Conservation (phyloP, 148 eudicot genomes). For the Heliamphora exappendiculata region DNA sequence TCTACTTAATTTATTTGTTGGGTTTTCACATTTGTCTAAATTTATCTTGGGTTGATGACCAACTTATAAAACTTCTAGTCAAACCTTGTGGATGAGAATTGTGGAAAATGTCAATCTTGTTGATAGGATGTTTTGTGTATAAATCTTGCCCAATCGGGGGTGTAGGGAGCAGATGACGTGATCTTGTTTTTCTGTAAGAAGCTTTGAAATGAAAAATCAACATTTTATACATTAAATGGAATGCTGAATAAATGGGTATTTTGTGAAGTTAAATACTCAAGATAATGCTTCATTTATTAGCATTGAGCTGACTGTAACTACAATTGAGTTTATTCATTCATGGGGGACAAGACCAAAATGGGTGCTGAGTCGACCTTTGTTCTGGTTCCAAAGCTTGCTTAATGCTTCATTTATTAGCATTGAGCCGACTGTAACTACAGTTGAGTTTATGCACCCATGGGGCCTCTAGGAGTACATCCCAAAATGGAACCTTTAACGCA, state of each 20-base stretch:
- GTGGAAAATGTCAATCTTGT: neutral
- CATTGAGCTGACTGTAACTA: neutral
- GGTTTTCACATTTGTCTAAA: neutral
- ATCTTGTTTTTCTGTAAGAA: neutral
- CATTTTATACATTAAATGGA: neutral
- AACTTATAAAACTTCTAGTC: neutral
- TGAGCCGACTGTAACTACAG: neutral
- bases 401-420: neutral
- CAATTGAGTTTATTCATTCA: neutral
- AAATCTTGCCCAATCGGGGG: neutral
- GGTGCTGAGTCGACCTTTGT: no score
- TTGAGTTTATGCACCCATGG: neutral
- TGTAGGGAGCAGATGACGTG: neutral
- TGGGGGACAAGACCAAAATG: neutral
- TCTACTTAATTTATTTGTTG: neutral
- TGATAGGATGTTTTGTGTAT: neutral
- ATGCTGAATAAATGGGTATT: neutral
- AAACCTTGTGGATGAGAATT: neutral
- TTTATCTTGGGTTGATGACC: neutral
- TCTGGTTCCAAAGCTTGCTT: no score
- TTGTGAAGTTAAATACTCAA: neutral
- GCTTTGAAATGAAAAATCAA: neutral
- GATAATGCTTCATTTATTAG: neutral
- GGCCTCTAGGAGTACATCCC: no score
- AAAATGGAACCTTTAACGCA: neutral